Conservation (phyloP, 2,329 filamentous ascomycete species). For the Arthrobotrys musiformis region DNA sequence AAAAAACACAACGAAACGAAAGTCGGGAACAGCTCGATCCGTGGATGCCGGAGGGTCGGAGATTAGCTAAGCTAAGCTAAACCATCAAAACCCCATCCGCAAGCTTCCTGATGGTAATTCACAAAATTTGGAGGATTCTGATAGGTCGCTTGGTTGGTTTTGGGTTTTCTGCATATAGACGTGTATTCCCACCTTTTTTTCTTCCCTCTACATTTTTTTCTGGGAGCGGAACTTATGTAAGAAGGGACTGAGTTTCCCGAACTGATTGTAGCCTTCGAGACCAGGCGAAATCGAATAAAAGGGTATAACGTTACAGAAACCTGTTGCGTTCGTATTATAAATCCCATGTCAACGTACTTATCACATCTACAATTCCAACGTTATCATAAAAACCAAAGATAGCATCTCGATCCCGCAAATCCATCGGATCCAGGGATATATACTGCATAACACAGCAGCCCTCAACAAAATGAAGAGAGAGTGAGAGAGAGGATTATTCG, state of each 20-base stretch:
- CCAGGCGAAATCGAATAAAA: too few species aligned
- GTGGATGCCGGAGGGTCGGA: constrained; percentile 30
- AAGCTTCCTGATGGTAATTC: neutral
- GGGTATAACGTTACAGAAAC: too few species aligned
- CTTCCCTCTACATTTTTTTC: neutral
- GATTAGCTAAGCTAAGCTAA: constrained; percentile 49
- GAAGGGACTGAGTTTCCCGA: too few species aligned
- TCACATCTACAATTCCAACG: neutral
- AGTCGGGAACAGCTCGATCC: constrained; percentile 12
- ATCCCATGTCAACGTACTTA: too few species aligned
- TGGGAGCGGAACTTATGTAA: too few species aligned
- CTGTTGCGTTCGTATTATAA: too few species aligned
- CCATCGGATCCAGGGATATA: neutral
- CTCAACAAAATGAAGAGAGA: too few species aligned
- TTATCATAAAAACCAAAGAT: neutral
- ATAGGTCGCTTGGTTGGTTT: constrained; percentile 1
- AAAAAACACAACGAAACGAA: too few species aligned
- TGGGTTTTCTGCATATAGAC: constrained; percentile 27
- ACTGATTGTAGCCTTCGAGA: too few species aligned
- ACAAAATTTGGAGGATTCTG: neutral
- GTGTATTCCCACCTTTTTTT: constrained; percentile 21
- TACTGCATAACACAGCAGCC: too few species aligned
- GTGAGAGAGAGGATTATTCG: too few species aligned
- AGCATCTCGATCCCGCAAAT: neutral
- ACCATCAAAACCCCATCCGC: too few species aligned